Base-by-base conservation (phyloP, 1,284 basidiomycete genomes). In the Ganoderma resinaceum region DNA sequence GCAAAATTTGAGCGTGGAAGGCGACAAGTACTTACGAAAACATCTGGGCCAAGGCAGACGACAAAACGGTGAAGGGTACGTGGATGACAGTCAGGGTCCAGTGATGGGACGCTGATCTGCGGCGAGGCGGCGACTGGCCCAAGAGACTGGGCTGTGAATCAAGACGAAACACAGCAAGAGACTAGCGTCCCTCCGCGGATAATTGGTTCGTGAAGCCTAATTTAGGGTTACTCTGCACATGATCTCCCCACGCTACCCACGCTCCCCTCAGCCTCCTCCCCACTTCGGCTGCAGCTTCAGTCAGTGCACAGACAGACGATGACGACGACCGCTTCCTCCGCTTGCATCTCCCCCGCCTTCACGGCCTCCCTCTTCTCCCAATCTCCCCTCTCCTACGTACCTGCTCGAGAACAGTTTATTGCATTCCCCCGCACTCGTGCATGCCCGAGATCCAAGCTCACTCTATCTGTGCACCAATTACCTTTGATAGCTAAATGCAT, bases 401-500 rank as follows among this genome's bases (percentile, higher is more conserved):
- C 18, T 38, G 9, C 37, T 38, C n/a, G n/a, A n/a, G n/a, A 4
- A 33, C 43, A 23, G 23, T 31, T 53, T 35, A 20, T 38, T 58
- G 61, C 63, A 31, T 53, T 37, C 38, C 55, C 55, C 23, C 37
- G 37, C 14, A 63, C 58, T 64, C 35, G 71, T 67, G 68, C 71
- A 66, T 20, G 68, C 61, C 64, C 64, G 68, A 46, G 60, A 62
- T 62, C 61, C 52, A 49, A 66, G 63, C 66, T 69, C 66, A 62
- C 63, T 61, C 53, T 43, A 37, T 37, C 43, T 60, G 55, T 63
- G 63, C 52, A 40, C 58, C n/a, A 63, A 68, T 72, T 72, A 46
- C 71, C 71, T 69, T 72, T 72, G 71, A 70, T 70, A 70, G 71
- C 49, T 72, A 72, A 72, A 72, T 72, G 65, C 71, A 72, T 72